Percentiles rank a stretch among this genome's conserved stretches.
phyloP scores from a whole-genome alignment of 2,329 filamentous ascomycete species.

The Penicillium sp. region DNA sequence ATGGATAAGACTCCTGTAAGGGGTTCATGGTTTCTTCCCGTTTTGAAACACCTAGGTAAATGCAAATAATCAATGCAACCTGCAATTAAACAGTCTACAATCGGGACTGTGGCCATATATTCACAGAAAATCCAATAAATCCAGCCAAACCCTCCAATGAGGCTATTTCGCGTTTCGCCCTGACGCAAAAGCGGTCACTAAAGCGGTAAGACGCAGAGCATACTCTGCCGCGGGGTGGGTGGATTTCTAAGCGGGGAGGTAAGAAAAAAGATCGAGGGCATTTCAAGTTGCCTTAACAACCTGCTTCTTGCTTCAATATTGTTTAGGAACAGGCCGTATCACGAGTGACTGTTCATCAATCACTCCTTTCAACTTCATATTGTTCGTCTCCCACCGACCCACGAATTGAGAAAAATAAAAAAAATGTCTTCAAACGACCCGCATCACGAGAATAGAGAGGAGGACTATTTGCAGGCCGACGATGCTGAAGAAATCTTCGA shows the following conservation, averaged over 20 bases:
- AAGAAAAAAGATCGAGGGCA: constrained; percentile 22
- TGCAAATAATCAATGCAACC: not conserved
- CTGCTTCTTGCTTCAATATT: not conserved
- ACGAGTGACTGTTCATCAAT: not conserved
- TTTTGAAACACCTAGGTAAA: not conserved
- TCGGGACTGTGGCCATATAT: not conserved
- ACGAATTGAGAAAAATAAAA: not conserved
- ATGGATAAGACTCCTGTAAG: not conserved
- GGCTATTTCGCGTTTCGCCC: not conserved
- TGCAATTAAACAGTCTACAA: not conserved
- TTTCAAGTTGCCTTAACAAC: not conserved
- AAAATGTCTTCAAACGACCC: constrained; percentile 40
- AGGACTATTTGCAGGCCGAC: constrained; percentile 71
- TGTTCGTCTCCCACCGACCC: not conserved
- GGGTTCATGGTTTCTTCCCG: not conserved
- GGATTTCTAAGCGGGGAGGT: constrained; percentile 30
- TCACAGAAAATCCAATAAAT: not conserved
- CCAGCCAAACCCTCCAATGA: not conserved
- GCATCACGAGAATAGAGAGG: constrained; percentile 58
- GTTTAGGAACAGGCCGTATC: not conserved
- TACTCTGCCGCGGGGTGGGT: constrained; percentile 19
- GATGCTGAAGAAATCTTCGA: constrained; percentile 77
- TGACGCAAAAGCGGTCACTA: constrained; percentile 2
- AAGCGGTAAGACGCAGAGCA: not conserved
- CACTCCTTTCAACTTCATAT: not conserved